Percentiles rank a stretch among this genome's conserved stretches.
phyloP scores from a whole-genome alignment of 768 basidiomycete genomes.

The Hysterangium stoloniferum region DNA sequence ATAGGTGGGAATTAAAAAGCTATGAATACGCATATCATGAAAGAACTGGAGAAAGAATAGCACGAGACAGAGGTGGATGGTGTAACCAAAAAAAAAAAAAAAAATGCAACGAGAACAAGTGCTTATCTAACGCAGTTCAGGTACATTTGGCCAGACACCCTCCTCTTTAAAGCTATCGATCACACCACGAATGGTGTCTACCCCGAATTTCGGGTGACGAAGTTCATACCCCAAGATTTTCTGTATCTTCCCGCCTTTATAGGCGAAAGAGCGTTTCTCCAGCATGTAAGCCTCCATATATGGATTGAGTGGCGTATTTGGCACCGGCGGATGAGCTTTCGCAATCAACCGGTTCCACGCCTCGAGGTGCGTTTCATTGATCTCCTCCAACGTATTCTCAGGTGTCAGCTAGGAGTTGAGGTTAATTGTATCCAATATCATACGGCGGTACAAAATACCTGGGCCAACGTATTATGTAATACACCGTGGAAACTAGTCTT shows the following conservation, averaged over 20 bases:
- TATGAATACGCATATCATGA: neutral
- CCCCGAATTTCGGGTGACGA: conserved; percentile 52
- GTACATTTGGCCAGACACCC: conserved; percentile 36
- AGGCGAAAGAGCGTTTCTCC: conserved; percentile 60
- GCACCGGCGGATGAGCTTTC: conserved; percentile 61
- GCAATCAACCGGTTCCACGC: conserved; percentile 79
- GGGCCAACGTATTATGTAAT: conserved; percentile 57
- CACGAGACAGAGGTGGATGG: neutral
- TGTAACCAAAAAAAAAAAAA: neutral
- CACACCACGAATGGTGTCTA: conserved; percentile 55
- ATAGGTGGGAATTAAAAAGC: too few species aligned
- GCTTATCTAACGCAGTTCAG: neutral
- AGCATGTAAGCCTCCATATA: conserved; percentile 74
- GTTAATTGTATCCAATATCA: too few species aligned
- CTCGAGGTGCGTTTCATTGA: conserved; percentile 76
- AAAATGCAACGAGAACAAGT: neutral
- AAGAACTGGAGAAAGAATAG: neutral
- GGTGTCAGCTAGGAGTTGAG: conserved; percentile 58
- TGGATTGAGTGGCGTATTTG: conserved; percentile 63
- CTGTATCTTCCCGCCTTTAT: conserved; percentile 69
- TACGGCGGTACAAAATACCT: conserved; percentile 33
- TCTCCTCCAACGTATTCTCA: conserved; percentile 70
- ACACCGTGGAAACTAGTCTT: conserved; percentile 75
- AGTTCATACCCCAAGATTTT: conserved; percentile 62
- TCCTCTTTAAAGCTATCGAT: conserved; percentile 79